A percentile compares a stretch with the other conserved stretches of the same genome.
These are phyloP conservation scores for Thalassiosira livingstoniorum DNA, from an alignment of 352 stramenopile genomes.

Conservation along the genomic window DNA sequence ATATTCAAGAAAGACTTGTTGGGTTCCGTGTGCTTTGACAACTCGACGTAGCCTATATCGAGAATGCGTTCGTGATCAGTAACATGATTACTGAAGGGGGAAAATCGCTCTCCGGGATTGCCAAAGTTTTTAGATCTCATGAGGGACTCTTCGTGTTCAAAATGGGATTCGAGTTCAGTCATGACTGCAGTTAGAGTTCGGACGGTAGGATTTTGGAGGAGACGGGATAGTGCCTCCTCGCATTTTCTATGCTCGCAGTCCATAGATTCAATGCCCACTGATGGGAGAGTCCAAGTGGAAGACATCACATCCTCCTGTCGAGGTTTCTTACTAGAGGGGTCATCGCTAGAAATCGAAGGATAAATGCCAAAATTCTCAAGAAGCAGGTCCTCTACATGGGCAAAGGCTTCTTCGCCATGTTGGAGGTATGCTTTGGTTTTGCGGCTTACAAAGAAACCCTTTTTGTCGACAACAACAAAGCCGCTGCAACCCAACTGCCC, in stretches of 20 bases:
- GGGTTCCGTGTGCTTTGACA: conserved; percentile 28
- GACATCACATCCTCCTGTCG: conserved; percentile 24
- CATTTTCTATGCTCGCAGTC: conserved; percentile 63
- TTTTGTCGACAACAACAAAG: conserved; percentile 60
- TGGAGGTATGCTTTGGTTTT: conserved; percentile 64
- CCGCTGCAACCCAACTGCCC: conserved; percentile 68
- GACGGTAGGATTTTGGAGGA: conserved; percentile 15
- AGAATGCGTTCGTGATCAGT: conserved; percentile 67
- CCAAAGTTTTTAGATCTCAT: conserved; percentile 43
- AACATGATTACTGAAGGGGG: conserved; percentile 46
- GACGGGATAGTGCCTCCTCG: conserved; percentile 32
- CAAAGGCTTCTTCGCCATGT: conserved; percentile 55
- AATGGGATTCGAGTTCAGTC: conserved; percentile 44
- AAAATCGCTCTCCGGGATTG: conserved; percentile 39
- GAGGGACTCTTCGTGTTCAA: conserved; percentile 59
- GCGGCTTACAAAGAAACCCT: conserved; percentile 69
- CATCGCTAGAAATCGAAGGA: background rate
- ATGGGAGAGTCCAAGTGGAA: conserved; percentile 31
- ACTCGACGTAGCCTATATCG: conserved; percentile 41
- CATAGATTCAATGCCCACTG: conserved; percentile 63
- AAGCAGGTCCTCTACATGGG: conserved; percentile 57
- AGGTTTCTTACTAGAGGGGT: no score
- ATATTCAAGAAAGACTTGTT: conserved; percentile 33
- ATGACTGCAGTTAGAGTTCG: conserved; percentile 33
- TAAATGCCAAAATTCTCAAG: conserved; percentile 28